phyloP scores from a whole-genome alignment of 768 basidiomycete species.

The Plicaturopsis crispa region DNA sequence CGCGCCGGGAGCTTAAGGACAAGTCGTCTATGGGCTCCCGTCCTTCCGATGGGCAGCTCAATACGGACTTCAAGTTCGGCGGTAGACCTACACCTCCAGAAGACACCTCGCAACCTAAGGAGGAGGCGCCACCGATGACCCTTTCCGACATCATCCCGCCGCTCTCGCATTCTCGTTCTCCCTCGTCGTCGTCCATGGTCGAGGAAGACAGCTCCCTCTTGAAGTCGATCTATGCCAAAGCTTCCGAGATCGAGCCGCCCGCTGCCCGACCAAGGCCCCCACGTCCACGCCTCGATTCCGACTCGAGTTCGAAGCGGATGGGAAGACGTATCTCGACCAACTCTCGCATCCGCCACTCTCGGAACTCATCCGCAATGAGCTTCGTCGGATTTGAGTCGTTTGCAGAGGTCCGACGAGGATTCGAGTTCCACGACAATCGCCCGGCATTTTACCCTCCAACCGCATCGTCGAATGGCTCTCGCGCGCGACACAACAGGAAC shows the following conservation, averaged over 20 bases:
- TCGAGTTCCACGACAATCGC: conserved; percentile 60
- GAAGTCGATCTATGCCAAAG: conserved; percentile 47
- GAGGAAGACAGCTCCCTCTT: conserved; percentile 47
- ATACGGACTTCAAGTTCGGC: conserved; percentile 71
- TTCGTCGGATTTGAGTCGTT: conserved; percentile 72
- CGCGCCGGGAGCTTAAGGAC: conserved; percentile 13
- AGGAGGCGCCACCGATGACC: conserved; percentile 35
- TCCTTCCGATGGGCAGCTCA: conserved; percentile 56
- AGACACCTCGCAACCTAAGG: conserved; percentile 11
- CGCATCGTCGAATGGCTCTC: conserved; percentile 20
- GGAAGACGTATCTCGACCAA: conserved; percentile 16
- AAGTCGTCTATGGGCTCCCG: conserved; percentile 29
- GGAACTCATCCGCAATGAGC: conserved; percentile 44
- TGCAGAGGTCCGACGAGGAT: conserved; percentile 71
- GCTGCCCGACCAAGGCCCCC: conserved; percentile 19
- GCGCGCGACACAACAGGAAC: conserved; percentile 33
- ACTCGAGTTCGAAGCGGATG: conserved; percentile 30
- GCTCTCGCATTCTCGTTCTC: conserved; percentile 38
- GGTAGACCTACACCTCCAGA: conserved; percentile 29
- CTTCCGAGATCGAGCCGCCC: conserved; percentile 29
- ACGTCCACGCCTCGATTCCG: conserved; percentile 33
- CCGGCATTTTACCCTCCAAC: conserved; percentile 57
- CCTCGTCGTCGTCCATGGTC: conserved; percentile 36
- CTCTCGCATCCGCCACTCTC: conserved; percentile 18
- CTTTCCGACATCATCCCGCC: conserved; percentile 75